Conservation (phyloP, 192 early-diverging fungal species). For the Coemansia interrupta region DNA sequence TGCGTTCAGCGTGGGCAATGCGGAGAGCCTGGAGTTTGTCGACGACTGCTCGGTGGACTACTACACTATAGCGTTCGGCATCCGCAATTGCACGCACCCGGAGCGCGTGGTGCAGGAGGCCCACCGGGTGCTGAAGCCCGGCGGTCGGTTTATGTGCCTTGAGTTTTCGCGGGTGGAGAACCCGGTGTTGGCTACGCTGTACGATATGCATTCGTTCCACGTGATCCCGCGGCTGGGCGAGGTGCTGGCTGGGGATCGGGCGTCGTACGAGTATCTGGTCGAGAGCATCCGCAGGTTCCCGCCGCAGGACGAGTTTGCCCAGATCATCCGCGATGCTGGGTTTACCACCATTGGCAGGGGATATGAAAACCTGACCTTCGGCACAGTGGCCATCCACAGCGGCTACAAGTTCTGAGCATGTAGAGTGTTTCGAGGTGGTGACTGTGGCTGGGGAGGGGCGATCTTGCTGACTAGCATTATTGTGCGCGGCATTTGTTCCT, state of each 20-base stretch:
- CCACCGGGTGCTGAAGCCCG: constrained; percentile 89
- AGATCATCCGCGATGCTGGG: constrained; percentile 86
- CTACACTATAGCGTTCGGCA: constrained; percentile 98
- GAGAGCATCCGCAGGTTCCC: constrained; percentile 95
- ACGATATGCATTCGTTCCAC: constrained; percentile 92
- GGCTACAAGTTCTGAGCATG: constrained; percentile 79
- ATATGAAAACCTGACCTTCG: constrained; percentile 95
- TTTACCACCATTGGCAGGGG: constrained; percentile 86
- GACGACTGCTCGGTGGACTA: constrained; percentile 78
- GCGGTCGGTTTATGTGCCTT: constrained; percentile 92
- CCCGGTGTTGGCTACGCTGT: constrained; percentile 77
- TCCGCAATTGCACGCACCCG: constrained; percentile 93
- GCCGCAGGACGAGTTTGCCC: constrained; percentile 80
- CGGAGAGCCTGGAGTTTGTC: constrained; percentile 76
- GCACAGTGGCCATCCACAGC: constrained; percentile 92
- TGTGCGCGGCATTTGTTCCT: not conserved
- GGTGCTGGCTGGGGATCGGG: constrained; percentile 80
- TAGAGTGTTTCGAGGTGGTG: too few species aligned
- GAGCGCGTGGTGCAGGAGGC: constrained; percentile 86
- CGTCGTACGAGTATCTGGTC: constrained; percentile 96
- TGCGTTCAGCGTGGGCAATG: constrained; percentile 80
- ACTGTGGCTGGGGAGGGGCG: too few species aligned
- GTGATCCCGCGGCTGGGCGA: constrained; percentile 88
- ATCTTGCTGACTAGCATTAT: too few species aligned
- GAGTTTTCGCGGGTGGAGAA: constrained; percentile 91